Percentiles rank a stretch among this genome's conserved stretches.
phyloP scores from a whole-genome alignment of 495 filamentous ascomycete genomes.

The Achaetomiella virescens region DNA sequence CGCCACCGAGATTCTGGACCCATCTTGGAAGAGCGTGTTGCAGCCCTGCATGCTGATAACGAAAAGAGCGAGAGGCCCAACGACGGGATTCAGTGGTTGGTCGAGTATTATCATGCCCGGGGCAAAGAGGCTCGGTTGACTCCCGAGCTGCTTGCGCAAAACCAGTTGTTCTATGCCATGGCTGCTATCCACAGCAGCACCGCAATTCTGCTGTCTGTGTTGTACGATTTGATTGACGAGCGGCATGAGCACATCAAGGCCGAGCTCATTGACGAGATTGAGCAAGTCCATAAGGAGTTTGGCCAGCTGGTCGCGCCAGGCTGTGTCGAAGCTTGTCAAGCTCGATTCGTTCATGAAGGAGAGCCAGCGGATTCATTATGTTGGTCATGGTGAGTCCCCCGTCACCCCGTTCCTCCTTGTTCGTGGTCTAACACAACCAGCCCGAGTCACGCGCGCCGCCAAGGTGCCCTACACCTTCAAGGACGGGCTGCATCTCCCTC shows the following conservation, averaged over 20 bases:
- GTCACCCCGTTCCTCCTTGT: too few relatives aligned
- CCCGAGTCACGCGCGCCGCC: too few relatives aligned
- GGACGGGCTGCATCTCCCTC: too few relatives aligned
- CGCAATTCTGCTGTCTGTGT: conserved; percentile 1
- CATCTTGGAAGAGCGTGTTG: too few relatives aligned
- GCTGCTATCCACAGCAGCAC: conserved; percentile 13
- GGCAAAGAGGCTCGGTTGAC: too few relatives aligned
- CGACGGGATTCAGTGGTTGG: conserved; percentile 8
- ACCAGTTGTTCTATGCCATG: conserved; percentile 8
- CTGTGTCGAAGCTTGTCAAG: too few relatives aligned
- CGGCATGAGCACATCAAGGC: neutral
- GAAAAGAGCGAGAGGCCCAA: neutral
- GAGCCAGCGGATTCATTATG: too few relatives aligned
- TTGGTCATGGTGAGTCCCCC: too few relatives aligned
- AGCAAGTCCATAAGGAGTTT: conserved; percentile 4
- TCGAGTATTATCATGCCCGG: conserved; percentile 5
- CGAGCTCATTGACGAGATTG: conserved; percentile 5
- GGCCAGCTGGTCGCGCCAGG: conserved; percentile 1
- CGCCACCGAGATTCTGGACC: conserved; percentile 3
- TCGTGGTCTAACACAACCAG: too few relatives aligned
- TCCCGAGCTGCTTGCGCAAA: conserved; percentile 2
- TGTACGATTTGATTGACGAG: conserved; percentile 14
- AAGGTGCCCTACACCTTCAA: too few relatives aligned
- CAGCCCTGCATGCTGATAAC: too few relatives aligned
- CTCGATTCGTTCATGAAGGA: too few relatives aligned